Percentiles rank a stretch among this genome's conserved stretches.
Conservation (phyloP, 768 basidiomycete species). For the Boletus rex-veris region DNA sequence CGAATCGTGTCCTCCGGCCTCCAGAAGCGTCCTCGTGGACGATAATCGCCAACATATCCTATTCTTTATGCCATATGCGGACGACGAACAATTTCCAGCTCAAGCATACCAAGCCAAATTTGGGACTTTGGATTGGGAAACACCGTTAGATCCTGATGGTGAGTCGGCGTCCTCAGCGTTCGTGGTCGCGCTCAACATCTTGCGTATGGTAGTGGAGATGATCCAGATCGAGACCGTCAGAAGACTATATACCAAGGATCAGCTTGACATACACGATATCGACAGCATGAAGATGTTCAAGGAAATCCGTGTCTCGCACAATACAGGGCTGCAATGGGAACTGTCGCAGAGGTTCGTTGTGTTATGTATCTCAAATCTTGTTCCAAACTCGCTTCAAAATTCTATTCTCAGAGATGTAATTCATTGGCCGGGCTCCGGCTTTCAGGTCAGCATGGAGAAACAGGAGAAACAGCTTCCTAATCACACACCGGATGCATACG, state of each 20-base stretch:
- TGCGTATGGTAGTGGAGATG: slow-evolving; percentile 39
- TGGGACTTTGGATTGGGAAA: slow-evolving; percentile 34
- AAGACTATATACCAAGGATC: slow-evolving; percentile 33
- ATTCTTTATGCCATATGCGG: slow-evolving; percentile 46
- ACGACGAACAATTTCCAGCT: slow-evolving; percentile 39
- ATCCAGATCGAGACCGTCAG: slow-evolving; percentile 45
- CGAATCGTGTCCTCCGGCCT: slow-evolving; percentile 45
- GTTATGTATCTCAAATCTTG: background rate
- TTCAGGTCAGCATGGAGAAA: background rate
- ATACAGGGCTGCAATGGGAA: slow-evolving; percentile 42
- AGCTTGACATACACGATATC: slow-evolving; percentile 35
- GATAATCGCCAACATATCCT: background rate
- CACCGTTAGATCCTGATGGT: slow-evolving; percentile 49
- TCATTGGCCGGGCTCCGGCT: slow-evolving; percentile 33
- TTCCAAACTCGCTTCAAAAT: background rate
- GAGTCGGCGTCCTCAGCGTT: slow-evolving; percentile 16
- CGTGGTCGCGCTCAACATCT: background rate
- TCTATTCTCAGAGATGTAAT: slow-evolving; percentile 35
- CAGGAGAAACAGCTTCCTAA: slow-evolving; percentile 1
- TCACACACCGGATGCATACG: slow-evolving; percentile 16
- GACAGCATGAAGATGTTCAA: slow-evolving; percentile 31
- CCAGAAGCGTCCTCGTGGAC: slow-evolving; percentile 28
- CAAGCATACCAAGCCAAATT: slow-evolving; percentile 29
- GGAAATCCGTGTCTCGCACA: slow-evolving; percentile 19
- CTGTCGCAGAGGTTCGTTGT: slow-evolving; percentile 38